These are phyloP conservation scores for Garcia nutans DNA, from an alignment of 345 rosid species.

Conservation along the genomic window DNA sequence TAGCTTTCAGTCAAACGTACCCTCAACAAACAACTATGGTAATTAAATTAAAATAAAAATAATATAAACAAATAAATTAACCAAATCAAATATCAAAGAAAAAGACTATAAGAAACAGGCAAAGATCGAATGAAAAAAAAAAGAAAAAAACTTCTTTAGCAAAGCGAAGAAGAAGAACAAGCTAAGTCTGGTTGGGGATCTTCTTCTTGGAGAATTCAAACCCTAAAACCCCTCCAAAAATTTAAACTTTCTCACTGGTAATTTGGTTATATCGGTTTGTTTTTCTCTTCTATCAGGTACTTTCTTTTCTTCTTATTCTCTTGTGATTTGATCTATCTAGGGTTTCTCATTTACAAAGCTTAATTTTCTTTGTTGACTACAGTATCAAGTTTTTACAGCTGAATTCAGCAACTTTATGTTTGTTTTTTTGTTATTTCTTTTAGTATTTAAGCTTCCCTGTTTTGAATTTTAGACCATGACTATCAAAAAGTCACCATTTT, in stretches of 20 bases:
- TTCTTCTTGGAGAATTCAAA: neutral
- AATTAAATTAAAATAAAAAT: neutral
- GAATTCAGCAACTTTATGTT: neutral
- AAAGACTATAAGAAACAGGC: neutral
- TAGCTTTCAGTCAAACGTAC: neutral
- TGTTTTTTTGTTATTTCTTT: neutral
- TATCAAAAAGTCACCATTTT: neutral
- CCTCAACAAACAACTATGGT: neutral
- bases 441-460: neutral
- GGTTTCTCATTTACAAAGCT: neutral
- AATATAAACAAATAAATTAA: neutral
- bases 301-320: neutral
- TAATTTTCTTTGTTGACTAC: neutral
- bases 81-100: neutral
- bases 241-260: neutral
- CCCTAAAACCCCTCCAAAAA: neutral
- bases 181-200: slow-evolving; percentile 6
- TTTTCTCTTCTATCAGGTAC: slow-evolving; percentile 20
- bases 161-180: neutral
- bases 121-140: neutral
- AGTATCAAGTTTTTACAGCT: neutral
- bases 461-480: neutral
- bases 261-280: neutral
- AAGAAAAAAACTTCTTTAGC: neutral
- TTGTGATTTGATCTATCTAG: slow-evolving; percentile 16